These are phyloP conservation scores for Beta lomatogona DNA, from an alignment of 179 eudicot species.

Conservation along the genomic window DNA sequence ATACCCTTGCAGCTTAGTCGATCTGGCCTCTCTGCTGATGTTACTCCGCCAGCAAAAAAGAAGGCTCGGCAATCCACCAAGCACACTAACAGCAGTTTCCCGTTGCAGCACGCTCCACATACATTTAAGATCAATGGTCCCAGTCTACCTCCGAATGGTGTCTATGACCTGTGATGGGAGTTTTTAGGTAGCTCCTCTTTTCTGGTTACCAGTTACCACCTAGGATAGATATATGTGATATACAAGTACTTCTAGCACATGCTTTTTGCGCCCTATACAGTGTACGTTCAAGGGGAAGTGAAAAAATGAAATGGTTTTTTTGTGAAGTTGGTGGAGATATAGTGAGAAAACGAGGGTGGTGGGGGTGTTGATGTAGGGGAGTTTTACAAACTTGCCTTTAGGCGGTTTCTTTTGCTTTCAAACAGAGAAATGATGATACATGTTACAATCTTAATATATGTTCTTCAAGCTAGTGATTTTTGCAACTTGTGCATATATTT, in stretches of 20 bases:
- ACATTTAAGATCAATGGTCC: conserved; percentile 26
- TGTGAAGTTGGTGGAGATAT: background rate
- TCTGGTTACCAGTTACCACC: background rate
- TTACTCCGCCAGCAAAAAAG: conserved; percentile 9
- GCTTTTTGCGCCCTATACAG: conserved; percentile 20
- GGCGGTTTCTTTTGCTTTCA: background rate
- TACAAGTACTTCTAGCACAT: conserved; percentile 3
- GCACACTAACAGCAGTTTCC: background rate
- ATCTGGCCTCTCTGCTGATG: conserved; percentile 28
- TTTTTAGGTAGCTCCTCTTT: conserved; percentile 5
- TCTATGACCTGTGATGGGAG: conserved; percentile 17
- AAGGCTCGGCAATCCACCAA: conserved; percentile 18
- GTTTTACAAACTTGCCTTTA: conserved; percentile 8
- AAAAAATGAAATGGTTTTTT: background rate
- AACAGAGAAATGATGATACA: conserved; percentile 1
- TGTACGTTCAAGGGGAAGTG: background rate
- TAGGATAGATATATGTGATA: conserved; percentile 26
- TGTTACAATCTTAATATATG: conserved; percentile 1
- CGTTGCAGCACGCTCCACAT: conserved; percentile 14
- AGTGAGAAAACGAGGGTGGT: background rate
- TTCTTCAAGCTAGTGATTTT: background rate
- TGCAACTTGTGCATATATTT: background rate
- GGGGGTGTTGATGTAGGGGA: background rate
- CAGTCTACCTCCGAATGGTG: conserved; percentile 10
- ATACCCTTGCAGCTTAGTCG: conserved; percentile 39